These are phyloP conservation scores for Pleurotus giganteus DNA, from an alignment of 768 basidiomycete species.

Conservation along the genomic window DNA sequence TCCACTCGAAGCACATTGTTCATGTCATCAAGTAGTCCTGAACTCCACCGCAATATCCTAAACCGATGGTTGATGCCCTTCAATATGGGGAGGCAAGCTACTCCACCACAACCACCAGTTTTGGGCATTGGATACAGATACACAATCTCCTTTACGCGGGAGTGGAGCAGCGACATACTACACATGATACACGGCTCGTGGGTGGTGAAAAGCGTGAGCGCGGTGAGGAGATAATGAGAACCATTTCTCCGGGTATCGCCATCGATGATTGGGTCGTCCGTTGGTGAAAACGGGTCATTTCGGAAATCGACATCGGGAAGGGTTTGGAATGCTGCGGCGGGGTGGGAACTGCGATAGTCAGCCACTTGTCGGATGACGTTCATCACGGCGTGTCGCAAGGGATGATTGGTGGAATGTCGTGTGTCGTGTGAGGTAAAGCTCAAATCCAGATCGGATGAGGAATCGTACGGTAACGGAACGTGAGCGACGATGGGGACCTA, in stretches of 20 bases:
- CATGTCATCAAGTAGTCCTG: constrained; percentile 7
- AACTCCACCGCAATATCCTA: constrained; percentile 66
- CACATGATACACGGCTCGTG: constrained; percentile 99
- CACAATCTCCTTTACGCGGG: constrained; percentile 86
- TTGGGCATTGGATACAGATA: constrained; percentile 67
- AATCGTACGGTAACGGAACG: constrained; percentile 54
- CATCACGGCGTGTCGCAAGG: constrained; percentile 82
- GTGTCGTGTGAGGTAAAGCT: constrained; percentile 68
- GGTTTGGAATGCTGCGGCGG: too few relatives aligned
- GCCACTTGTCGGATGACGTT: constrained; percentile 71
- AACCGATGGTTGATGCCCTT: constrained; percentile 91
- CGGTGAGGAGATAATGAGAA: constrained; percentile 85
- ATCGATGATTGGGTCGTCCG: too few relatives aligned
- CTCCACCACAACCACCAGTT: constrained; percentile 86
- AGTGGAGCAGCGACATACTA: constrained; percentile 93
- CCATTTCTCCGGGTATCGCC: constrained; percentile 46
- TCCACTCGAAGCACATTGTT: constrained; percentile 6
- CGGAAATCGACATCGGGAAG: too few relatives aligned
- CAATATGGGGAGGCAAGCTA: constrained; percentile 72
- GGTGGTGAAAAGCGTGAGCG: constrained; percentile 79
- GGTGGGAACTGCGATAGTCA: constrained; percentile 41
- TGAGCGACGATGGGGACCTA: constrained; percentile 78
- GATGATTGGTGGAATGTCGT: constrained; percentile 63
- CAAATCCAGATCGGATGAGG: constrained; percentile 19
- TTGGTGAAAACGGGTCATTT: too few relatives aligned